A percentile compares a stretch with the other conserved stretches of the same genome.
These are phyloP conservation scores for Verticillium longisporum DNA, from an alignment of 2,329 filamentous ascomycete species.

Conservation along the genomic window DNA sequence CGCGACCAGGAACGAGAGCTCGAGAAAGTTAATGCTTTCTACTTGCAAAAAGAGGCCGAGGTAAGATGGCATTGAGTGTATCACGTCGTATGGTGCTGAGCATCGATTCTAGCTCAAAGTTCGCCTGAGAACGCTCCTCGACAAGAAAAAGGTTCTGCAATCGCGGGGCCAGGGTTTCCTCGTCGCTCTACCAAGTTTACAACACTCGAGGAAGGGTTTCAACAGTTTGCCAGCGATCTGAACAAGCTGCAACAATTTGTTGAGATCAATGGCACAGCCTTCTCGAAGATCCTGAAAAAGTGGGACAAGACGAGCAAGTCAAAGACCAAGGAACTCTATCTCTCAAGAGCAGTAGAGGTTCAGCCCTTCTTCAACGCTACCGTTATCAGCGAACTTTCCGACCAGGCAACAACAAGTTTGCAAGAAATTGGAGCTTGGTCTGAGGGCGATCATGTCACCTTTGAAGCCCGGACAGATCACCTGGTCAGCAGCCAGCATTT, in stretches of 20 bases:
- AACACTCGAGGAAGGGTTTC: conserved; percentile 91
- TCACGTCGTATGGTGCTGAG: not conserved
- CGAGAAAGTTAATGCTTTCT: conserved; percentile 97
- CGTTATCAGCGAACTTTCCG: conserved; percentile 92
- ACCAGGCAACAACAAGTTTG: conserved; percentile 92
- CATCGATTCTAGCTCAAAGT: conserved; percentile 68
- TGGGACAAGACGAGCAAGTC: conserved; percentile 99
- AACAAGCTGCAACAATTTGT: conserved; percentile 99
- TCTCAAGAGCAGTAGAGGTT: conserved; percentile 92
- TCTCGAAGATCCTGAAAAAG: conserved; percentile 98
- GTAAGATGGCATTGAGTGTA: conserved; percentile 42
- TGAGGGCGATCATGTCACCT: conserved; percentile 88
- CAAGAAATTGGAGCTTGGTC: conserved; percentile 95
- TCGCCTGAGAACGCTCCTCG: conserved; percentile 81
- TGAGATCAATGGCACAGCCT: conserved; percentile 94
- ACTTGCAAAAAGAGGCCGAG: conserved; percentile 96
- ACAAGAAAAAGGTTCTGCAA: conserved; percentile 91
- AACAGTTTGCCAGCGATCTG: conserved; percentile 92
- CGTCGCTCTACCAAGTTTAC: conserved; percentile 90
- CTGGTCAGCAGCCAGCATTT: conserved; percentile 60
- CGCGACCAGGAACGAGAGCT: conserved; percentile 78
- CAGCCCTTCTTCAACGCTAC: conserved; percentile 98
- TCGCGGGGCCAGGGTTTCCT: conserved; percentile 67
- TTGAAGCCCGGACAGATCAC: conserved; percentile 55
- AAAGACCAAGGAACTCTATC: conserved; percentile 94